Percentiles rank a stretch among this genome's conserved stretches.
Conservation (phyloP, 768 basidiomycete genomes). For the Agrocybe chaxingu region DNA sequence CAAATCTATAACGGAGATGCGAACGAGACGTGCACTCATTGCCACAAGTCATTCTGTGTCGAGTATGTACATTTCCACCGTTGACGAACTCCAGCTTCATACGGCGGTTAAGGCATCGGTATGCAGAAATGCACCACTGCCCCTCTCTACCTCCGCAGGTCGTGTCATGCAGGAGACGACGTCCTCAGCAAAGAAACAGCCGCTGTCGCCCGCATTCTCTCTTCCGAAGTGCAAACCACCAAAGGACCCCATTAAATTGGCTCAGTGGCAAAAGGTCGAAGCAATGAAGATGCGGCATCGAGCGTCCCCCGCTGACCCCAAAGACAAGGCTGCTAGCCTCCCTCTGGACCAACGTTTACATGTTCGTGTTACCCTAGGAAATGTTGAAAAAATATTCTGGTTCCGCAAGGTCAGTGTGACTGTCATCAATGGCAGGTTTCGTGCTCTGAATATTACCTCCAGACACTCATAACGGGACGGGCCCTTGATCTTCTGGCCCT, state of each 20-base stretch:
- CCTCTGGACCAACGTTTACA: conserved; percentile 58
- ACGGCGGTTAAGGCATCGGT: conserved; percentile 54
- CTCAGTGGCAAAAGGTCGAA: conserved; percentile 54
- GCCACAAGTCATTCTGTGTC: conserved; percentile 60
- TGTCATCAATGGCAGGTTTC: background rate
- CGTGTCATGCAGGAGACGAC: conserved; percentile 18
- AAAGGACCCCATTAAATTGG: conserved; percentile 50
- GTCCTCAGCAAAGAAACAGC: background rate
- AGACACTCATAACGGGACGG: conserved; percentile 58
- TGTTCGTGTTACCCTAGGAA: conserved; percentile 38
- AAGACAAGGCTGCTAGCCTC: conserved; percentile 43
- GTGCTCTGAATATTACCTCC: background rate
- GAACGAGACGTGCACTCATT: conserved; percentile 44
- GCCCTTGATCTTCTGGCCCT: conserved; percentile 54
- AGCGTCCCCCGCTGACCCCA: conserved; percentile 61
- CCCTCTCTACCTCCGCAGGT: conserved; percentile 22
- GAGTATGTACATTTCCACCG: conserved; percentile 34
- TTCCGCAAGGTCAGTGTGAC: conserved; percentile 55
- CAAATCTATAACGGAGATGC: conserved; percentile 32
- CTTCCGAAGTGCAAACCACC: conserved; percentile 26
- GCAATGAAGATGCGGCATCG: conserved; percentile 74
- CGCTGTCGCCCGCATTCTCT: background rate
- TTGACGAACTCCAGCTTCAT: conserved; percentile 8
- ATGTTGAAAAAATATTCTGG: conserved; percentile 57
- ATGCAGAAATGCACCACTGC: conserved; percentile 62